Evolutionary conservation across 139 green algal species (phyloP), one percentile per base, ranked within the genome.

Genomic region (Nannochloris sp.): DNA sequence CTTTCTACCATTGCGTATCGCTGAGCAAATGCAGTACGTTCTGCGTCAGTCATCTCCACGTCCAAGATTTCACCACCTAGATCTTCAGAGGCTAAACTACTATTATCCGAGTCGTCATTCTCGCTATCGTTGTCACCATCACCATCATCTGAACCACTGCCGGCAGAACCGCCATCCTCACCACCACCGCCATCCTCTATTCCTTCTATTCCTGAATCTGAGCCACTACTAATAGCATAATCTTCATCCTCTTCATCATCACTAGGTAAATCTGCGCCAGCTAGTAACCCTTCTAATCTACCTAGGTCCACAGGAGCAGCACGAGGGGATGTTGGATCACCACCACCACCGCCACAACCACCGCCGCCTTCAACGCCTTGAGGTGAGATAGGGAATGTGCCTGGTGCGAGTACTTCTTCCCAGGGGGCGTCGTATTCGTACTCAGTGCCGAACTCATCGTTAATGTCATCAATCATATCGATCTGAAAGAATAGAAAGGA

Each of bases 391-490:
- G 65, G 51, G 33, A 80, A 39, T 10, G 64, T 67, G 23, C 25
- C 47, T 27, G 65, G 63, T 14, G 35, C 44, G 39, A 89, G 79
- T 2, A 89, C 23, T 19, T 68, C 12, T 10, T 62, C 13, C 72
- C 72, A 84, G 12, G 63, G 62, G 6, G 59, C 68, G 3, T 86
- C 71, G 38, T 78, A 62, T 29, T 75, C 73, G 48, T 89, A 87
- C n/a, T 72, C 47, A 6, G 66, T 80, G 30, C 68, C 81, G 64
- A 83, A 88, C 47, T 80, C 78, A 36, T 83, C 73, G 60, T 89
- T 89, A 64, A 89, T 76, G 13, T 78, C 54, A 4, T 73, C 35
- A 30, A 86, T 46, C 19, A 87, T 85, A 66, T 89, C 79, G 19
- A 74, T 69, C 79, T 87, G 73, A 31, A 1, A n/a, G n/a, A n/a